A percentile compares a stretch with the other conserved stretches of the same genome.
Evolutionary conservation across 192 early-diverging fungal genomes (phyloP).

Genomic region (Backusella psychrophila): DNA sequence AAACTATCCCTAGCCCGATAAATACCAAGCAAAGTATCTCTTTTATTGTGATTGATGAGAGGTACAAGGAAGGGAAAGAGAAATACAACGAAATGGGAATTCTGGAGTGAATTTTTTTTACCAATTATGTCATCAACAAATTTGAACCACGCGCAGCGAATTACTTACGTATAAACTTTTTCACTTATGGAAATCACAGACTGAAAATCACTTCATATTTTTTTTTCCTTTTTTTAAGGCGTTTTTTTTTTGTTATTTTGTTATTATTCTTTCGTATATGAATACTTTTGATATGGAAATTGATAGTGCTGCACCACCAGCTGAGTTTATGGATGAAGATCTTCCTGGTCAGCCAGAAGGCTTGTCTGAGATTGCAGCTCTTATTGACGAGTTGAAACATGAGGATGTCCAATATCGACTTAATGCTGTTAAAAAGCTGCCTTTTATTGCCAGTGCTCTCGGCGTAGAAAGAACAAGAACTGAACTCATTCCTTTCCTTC

Average conservation of each 20-base stretch:
- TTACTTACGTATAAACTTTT: background rate
- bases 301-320: constrained; percentile 21
- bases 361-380: constrained; percentile 84
- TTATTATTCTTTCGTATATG: background rate
- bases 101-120: background rate
- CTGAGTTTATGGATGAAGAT: constrained; percentile 34
- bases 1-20: background rate
- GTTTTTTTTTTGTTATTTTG: background rate
- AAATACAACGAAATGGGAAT: background rate
- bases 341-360: constrained; percentile 37
- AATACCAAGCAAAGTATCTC: background rate
- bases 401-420: constrained; percentile 84
- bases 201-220: background rate
- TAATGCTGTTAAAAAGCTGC: constrained; percentile 78
- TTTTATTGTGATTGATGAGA: background rate
- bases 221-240: background rate
- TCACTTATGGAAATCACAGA: background rate
- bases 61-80: background rate
- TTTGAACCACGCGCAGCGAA: background rate
- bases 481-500: constrained; percentile 97
- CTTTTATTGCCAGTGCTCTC: constrained; percentile 88
- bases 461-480: constrained; percentile 92
- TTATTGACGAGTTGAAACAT: constrained; percentile 93
- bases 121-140: background rate
- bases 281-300: constrained; percentile 27